Conservation (phyloP, 345 rosid species). For the Durio zibethinus region DNA sequence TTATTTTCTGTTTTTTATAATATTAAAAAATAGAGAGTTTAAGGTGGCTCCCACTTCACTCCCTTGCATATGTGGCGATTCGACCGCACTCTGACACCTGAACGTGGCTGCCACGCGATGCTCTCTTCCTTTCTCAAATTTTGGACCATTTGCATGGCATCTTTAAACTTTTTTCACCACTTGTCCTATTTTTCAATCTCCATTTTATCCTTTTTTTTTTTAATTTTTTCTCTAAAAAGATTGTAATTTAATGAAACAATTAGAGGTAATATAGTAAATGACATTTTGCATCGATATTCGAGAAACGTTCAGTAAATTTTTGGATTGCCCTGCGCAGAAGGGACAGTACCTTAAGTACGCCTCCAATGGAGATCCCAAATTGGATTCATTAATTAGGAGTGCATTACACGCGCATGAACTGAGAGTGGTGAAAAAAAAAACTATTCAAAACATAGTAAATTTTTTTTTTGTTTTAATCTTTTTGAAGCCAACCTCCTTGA, state of each 20-base stretch:
- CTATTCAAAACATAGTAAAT: too few species aligned
- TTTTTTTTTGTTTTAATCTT: neutral
- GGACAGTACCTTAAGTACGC: conserved; percentile 11
- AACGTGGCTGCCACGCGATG: conserved; percentile 61
- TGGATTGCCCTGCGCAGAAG: conserved; percentile 4
- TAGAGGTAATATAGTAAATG: neutral
- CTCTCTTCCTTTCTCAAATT: conserved; percentile 8
- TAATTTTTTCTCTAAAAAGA: neutral
- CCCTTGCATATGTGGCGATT: conserved; percentile 62
- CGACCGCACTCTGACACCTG: conserved; percentile 71
- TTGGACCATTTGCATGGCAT: conserved; percentile 51
- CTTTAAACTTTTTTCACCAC: conserved; percentile 20
- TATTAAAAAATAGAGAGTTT: conserved; percentile 17
- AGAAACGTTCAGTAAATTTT: neutral
- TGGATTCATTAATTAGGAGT: neutral
- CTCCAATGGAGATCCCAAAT: neutral
- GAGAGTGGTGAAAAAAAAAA: neutral
- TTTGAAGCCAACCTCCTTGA: conserved; percentile 18
- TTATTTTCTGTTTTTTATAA: too few species aligned
- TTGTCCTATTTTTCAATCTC: neutral
- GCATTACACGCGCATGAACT: neutral
- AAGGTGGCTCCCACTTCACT: conserved; percentile 19
- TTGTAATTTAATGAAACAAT: neutral
- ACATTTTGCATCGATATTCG: conserved; percentile 9
- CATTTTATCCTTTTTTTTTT: conserved; percentile 13